Evolutionary conservation across 208 protist genomes (phyloP).

Genomic region (Wallacemonas sp.): DNA sequence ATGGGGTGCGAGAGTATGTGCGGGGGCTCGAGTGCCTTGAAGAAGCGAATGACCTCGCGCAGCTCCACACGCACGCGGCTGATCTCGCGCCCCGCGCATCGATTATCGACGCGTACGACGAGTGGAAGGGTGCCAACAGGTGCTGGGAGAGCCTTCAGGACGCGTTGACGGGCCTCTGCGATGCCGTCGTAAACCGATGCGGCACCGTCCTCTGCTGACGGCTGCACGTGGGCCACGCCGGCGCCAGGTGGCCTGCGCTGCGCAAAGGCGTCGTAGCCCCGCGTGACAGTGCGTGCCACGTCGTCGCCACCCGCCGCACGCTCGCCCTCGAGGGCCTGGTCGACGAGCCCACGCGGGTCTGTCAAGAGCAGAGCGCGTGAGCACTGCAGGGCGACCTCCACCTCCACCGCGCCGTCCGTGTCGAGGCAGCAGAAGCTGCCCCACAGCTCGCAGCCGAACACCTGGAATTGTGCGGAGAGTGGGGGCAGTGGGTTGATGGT

Average conservation of each 20-base stretch:
- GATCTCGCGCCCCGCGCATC: constrained; percentile 25
- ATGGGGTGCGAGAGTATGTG: constrained; percentile 27
- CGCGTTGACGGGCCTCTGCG: neutral
- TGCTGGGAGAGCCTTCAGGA: constrained; percentile 27
- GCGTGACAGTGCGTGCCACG: neutral
- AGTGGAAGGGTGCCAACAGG: constrained; percentile 44
- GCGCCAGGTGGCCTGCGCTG: neutral
- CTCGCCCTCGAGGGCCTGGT: neutral
- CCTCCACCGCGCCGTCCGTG: constrained; percentile 35
- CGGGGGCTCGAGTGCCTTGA: constrained; percentile 60
- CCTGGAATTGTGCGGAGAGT: constrained; percentile 49
- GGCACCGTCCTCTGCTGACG: neutral
- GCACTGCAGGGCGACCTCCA: constrained; percentile 51
- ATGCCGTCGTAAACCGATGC: too few relatives aligned
- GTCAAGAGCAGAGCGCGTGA: constrained; percentile 36
- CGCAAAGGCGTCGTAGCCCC: constrained; percentile 14
- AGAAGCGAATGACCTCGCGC: constrained; percentile 44
- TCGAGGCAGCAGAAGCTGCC: constrained; percentile 56
- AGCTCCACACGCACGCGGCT: constrained; percentile 45
- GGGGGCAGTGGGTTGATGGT: constrained; percentile 14
- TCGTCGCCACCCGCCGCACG: neutral
- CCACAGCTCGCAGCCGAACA: constrained; percentile 37
- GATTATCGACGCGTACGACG: constrained; percentile 45
- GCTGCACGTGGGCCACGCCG: neutral
- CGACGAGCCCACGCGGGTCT: constrained; percentile 13